Conservation (phyloP, 768 basidiomycete species). For the Gymnopilus junonius region DNA sequence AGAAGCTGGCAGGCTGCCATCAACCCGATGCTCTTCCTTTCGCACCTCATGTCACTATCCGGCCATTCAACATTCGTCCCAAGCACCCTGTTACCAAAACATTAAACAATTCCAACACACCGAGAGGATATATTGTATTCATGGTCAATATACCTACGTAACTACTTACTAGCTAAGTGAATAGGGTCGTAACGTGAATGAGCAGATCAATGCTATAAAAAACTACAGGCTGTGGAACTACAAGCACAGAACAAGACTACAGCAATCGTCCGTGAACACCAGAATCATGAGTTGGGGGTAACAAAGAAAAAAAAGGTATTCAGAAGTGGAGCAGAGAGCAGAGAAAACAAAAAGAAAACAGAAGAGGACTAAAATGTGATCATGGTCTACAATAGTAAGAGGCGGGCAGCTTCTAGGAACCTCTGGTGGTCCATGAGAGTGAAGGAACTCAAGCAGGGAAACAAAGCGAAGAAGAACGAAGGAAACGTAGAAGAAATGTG, state of each 20-base stretch:
- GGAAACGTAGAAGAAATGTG: neutral
- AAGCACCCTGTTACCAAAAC: too few relatives aligned
- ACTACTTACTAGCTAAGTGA: conserved; percentile 13
- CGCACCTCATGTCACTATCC: too few relatives aligned
- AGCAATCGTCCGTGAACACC: neutral
- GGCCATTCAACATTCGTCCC: too few relatives aligned
- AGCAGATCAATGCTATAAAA: neutral
- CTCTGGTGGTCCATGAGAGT: neutral
- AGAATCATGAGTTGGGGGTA: neutral
- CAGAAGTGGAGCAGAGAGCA: neutral
- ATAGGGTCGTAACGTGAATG: neutral
- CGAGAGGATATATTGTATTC: conserved; percentile 8
- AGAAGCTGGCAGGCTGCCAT: too few relatives aligned
- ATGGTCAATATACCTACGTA: conserved; percentile 6
- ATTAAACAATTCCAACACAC: too few relatives aligned
- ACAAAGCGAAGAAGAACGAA: neutral
- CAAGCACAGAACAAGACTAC: neutral
- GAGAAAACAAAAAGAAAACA: neutral
- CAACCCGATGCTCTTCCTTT: too few relatives aligned
- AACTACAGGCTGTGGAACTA: neutral
- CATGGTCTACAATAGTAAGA: neutral
- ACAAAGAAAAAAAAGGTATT: neutral
- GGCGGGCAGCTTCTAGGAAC: conserved; percentile 1
- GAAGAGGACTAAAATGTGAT: neutral
- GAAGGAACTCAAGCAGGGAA: neutral